Evolutionary conservation across 345 rosid species (phyloP).

Genomic region (Punica granatum): DNA sequence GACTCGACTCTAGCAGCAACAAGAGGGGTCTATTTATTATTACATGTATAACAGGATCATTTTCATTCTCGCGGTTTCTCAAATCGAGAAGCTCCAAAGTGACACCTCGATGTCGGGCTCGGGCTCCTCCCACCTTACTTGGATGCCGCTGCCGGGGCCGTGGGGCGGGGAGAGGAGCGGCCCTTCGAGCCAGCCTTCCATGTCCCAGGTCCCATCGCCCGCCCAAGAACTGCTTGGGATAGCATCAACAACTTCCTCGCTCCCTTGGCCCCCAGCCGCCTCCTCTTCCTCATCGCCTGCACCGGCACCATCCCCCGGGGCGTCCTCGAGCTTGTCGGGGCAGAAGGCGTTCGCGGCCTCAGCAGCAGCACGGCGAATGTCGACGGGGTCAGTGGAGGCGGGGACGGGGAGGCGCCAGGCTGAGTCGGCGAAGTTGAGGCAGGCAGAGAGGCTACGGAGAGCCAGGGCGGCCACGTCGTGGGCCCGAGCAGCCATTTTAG

Average conservation of each 20-base stretch:
- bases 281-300: conserved; percentile 3
- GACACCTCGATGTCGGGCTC: conserved; percentile 8
- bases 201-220: neutral
- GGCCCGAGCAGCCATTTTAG: conserved; percentile 45
- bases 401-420: conserved; percentile 28
- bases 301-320: neutral
- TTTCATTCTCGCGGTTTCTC: neutral
- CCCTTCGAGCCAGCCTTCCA: conserved; percentile 5
- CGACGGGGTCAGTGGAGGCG: conserved; percentile 20
- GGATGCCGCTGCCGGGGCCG: neutral
- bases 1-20: too few relatives aligned
- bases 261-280: neutral
- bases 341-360: conserved; percentile 22
- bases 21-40: neutral
- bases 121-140: conserved; percentile 7
- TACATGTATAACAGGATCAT: neutral
- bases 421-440: conserved; percentile 37
- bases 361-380: conserved; percentile 30
- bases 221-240: neutral
- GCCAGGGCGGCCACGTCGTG: conserved; percentile 44
- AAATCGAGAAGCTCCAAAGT: conserved; percentile 4
- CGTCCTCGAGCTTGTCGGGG: neutral
- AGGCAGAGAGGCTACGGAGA: conserved; percentile 31
- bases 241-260: neutral
- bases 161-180: conserved; percentile 16